Percentiles rank a stretch among this genome's conserved stretches.
Evolutionary conservation across 192 early-diverging fungal genomes (phyloP).

Genomic region (Thamnidium elegans): DNA sequence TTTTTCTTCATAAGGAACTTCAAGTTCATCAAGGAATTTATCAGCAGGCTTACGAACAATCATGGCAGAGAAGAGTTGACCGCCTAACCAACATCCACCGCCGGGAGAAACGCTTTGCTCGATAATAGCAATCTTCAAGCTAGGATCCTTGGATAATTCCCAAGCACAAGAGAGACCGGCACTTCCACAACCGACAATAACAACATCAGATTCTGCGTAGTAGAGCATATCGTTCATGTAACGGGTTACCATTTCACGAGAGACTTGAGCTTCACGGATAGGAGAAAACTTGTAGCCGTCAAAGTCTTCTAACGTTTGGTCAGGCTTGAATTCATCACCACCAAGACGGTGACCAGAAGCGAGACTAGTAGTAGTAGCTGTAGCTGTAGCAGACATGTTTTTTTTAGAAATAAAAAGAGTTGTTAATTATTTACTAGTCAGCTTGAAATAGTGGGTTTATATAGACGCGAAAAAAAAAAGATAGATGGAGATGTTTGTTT

Average conservation of each 20-base stretch:
- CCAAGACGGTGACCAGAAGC: constrained; percentile 16
- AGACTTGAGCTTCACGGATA: constrained; percentile 61
- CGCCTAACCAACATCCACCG: constrained; percentile 73
- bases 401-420: no score
- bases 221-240: constrained; percentile 68
- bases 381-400: constrained; percentile 16
- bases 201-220: constrained; percentile 64
- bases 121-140: constrained; percentile 67
- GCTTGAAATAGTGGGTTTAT: no score
- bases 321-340: neutral
- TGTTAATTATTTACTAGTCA: no score
- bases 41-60: constrained; percentile 69
- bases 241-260: constrained; percentile 60
- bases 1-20: constrained; percentile 67
- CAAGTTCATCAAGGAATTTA: constrained; percentile 60
- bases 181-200: constrained; percentile 71
- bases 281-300: constrained; percentile 45
- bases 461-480: no score
- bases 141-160: constrained; percentile 58
- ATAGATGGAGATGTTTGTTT: no score
- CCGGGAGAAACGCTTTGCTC: constrained; percentile 69
- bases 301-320: constrained; percentile 19
- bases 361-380: neutral
- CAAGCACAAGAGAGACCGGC: constrained; percentile 69
- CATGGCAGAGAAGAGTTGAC: constrained; percentile 71